Evolutionary conservation across 2,329 filamentous ascomycete genomes (phyloP).

Genomic region (Nigrospora sphaerica): DNA sequence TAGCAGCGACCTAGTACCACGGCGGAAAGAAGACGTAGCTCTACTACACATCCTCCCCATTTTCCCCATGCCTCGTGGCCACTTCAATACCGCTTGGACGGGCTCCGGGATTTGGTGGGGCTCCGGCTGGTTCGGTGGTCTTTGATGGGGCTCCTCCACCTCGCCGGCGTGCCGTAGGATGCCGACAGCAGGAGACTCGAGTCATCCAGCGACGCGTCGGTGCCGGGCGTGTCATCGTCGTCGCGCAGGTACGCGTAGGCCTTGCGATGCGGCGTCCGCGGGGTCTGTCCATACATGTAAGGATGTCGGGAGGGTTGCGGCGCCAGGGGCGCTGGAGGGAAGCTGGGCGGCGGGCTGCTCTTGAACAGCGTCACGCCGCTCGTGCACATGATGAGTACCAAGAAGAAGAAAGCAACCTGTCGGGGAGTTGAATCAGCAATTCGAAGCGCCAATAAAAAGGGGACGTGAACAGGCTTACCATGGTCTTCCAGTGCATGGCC

Average conservation of each 20-base stretch:
- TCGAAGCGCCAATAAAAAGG: too few species aligned
- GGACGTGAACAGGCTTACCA: slow-evolving; percentile 31
- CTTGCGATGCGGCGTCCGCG: slow-evolving; percentile 16
- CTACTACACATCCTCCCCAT: background rate
- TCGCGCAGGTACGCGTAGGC: slow-evolving; percentile 10
- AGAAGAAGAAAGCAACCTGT: slow-evolving; percentile 16
- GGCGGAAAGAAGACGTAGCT: too few species aligned
- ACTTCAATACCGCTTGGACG: slow-evolving; percentile 32
- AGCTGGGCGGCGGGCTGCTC: slow-evolving; percentile 12
- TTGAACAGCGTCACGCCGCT: slow-evolving; percentile 22
- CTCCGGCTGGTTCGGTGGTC: slow-evolving; percentile 29
- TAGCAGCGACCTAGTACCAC: too few species aligned
- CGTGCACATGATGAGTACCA: slow-evolving; percentile 19
- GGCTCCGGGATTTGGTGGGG: slow-evolving; percentile 32
- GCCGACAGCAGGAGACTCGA: slow-evolving; percentile 30
- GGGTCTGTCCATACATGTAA: slow-evolving; percentile 1
- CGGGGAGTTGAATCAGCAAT: slow-evolving; percentile 6
- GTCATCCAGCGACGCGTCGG: slow-evolving; percentile 40
- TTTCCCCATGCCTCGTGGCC: too few species aligned
- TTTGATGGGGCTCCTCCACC: slow-evolving; percentile 41
- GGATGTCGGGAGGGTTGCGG: slow-evolving; percentile 8
- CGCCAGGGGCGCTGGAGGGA: slow-evolving; percentile 11
- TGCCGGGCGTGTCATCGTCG: slow-evolving; percentile 32
- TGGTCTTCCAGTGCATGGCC: slow-evolving; percentile 76
- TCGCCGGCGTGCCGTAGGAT: slow-evolving; percentile 37